Percentiles rank a stretch among this genome's conserved stretches.
Conservation (phyloP, 2,329 filamentous ascomycete genomes). For the Diatrype stigma region DNA sequence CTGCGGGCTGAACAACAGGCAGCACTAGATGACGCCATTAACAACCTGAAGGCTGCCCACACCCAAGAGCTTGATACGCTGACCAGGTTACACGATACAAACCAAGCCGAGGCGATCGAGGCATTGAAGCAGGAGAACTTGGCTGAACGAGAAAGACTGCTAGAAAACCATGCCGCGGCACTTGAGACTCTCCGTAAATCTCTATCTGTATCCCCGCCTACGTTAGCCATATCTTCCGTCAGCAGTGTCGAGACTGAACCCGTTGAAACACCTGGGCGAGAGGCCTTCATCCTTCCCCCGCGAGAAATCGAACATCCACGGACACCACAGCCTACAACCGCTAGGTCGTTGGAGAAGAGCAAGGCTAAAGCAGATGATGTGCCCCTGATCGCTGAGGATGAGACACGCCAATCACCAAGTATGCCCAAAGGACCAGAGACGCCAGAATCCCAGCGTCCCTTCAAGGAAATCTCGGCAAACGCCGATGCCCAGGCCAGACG, state of each 20-base stretch:
- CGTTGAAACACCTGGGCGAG: slow-evolving; percentile 35
- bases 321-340: slow-evolving; percentile 35
- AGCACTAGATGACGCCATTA: slow-evolving; percentile 5
- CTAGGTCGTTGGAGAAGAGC: slow-evolving; percentile 39
- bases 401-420: slow-evolving; percentile 51
- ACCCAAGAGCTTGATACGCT: slow-evolving; percentile 19
- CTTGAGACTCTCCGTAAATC: slow-evolving; percentile 25
- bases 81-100: slow-evolving; percentile 14
- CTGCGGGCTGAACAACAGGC: slow-evolving; percentile 5
- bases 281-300: slow-evolving; percentile 55
- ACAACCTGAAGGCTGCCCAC: slow-evolving; percentile 14
- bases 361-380: slow-evolving; percentile 28
- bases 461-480: slow-evolving; percentile 62
- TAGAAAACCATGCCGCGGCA: slow-evolving; percentile 23
- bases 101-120: slow-evolving; percentile 18
- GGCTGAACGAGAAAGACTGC: slow-evolving; percentile 22
- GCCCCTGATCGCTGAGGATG: slow-evolving; percentile 60
- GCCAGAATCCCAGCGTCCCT: slow-evolving; percentile 53
- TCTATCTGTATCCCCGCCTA: slow-evolving; percentile 20
- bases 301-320: slow-evolving; percentile 41
- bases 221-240: slow-evolving; percentile 40
- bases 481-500: slow-evolving; percentile 36
- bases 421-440: slow-evolving; percentile 38
- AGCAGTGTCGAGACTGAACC: slow-evolving; percentile 44
- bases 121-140: slow-evolving; percentile 17